Evolutionary conservation across 2,329 filamentous ascomycete species (phyloP), one percentile per base, ranked within the genome.

Genomic region (Mycosphaerella sp.): DNA sequence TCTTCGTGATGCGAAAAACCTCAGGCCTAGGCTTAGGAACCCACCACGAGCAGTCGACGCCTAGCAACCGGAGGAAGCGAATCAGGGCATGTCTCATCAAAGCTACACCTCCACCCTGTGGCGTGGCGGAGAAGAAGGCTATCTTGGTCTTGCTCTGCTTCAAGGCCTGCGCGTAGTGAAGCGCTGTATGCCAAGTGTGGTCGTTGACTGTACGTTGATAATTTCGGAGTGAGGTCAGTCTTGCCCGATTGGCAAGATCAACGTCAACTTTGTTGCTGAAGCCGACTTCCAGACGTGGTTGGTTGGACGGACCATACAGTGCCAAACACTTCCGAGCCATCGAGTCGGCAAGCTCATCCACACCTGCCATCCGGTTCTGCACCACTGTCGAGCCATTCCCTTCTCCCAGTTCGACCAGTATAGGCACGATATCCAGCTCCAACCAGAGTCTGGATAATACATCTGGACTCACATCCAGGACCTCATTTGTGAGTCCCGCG

Each of bases 1-100:
- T 89, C 71, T 93, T 93, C 59, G 87, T 93, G 68, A 88, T 85
- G 44, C 86, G 78, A 69, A 93, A 93, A 9, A 91, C 82, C 13
- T 85, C 83, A 2, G 86, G 86, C 44, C 85, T 82, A 17, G 87
- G 86, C 66, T 88, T 89, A 6, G 87, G 87, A 1, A 91, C 87
- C 47, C 53, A 90, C 87, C 87, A 93, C 50, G 78, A 81, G 60
- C 86, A 74, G 55, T 90, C 78, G 1, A 89, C 80, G 1, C 79
- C 84, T 40, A 87, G 65, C 3, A 82, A 71, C 49, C 80, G 77
- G 21, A 84, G 78, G 62, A 89, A 86, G 46, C 87, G 79, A 41
- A 90, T 79, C 27, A 91, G 70, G 9, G 87, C 85, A 66, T 91
- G 87, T 21, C 87, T 77, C 87, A 91, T 91, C 44, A 90, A 73